Percentiles rank a stretch among this genome's conserved stretches.
phyloP scores from a whole-genome alignment of 345 rosid species.

The Heritiera fomes region DNA sequence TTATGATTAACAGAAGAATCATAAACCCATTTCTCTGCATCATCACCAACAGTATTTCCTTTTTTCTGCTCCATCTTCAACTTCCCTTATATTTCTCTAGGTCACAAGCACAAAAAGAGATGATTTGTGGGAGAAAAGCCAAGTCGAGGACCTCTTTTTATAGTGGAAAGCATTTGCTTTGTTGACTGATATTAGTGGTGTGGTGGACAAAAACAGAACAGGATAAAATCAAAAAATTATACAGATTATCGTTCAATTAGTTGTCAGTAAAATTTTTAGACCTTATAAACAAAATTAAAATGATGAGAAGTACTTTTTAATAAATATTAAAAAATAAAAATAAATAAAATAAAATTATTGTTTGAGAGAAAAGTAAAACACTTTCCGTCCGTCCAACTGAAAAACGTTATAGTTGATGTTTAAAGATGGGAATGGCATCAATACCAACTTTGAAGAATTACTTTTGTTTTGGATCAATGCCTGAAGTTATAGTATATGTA shows the following conservation, averaged over 20 bases:
- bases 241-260: too few relatives aligned
- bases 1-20: conserved; percentile 62
- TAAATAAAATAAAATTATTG: neutral
- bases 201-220: neutral
- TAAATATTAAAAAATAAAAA: too few relatives aligned
- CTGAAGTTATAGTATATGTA: too few relatives aligned
- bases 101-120: neutral
- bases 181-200: too few relatives aligned
- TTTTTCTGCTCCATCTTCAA: conserved; percentile 25
- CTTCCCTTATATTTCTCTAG: neutral
- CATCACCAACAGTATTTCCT: conserved; percentile 27
- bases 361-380: neutral
- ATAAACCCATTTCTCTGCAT: conserved; percentile 60
- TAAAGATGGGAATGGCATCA: neutral
- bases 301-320: too few relatives aligned
- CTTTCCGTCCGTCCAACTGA: neutral
- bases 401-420: neutral
- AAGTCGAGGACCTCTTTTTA: conserved; percentile 6
- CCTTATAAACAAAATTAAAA: too few relatives aligned
- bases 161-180: neutral
- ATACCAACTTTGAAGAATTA: neutral
- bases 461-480: too few relatives aligned
- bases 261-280: too few relatives aligned
- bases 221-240: neutral
- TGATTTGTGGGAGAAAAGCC: conserved; percentile 1